A percentile compares a stretch with the other conserved stretches of the same genome.
These are phyloP conservation scores for Hansfordia pulvinata DNA, from an alignment of 2,329 filamentous ascomycete species.

Conservation along the genomic window DNA sequence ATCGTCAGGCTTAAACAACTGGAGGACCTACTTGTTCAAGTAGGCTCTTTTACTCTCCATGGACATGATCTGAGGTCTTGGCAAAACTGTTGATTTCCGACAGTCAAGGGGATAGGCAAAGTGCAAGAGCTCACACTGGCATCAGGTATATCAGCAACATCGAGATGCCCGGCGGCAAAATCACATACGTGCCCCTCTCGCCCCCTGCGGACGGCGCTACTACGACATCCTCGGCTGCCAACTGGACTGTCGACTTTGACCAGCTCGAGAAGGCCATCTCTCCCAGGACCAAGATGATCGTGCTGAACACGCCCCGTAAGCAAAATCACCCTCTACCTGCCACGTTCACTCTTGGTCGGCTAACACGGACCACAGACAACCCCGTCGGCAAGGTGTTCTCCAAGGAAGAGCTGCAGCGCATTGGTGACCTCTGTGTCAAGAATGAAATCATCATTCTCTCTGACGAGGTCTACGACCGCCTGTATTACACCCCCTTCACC, in stretches of 20 bases:
- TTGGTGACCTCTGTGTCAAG: slow-evolving; percentile 82
- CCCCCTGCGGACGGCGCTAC: slow-evolving; percentile 70
- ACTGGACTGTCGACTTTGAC: slow-evolving; percentile 80
- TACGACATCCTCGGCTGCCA: slow-evolving; percentile 69
- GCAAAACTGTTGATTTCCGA: no score
- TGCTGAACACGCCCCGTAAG: slow-evolving; percentile 60
- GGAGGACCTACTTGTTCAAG: no score
- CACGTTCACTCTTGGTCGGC: no score
- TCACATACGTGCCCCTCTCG: slow-evolving; percentile 90
- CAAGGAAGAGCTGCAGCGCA: slow-evolving; percentile 65
- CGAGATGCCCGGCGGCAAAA: slow-evolving; percentile 90
- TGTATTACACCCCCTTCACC: slow-evolving; percentile 93
- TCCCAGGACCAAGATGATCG: slow-evolving; percentile 87
- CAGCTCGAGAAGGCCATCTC: slow-evolving; percentile 74
- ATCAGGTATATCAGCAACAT: slow-evolving; percentile 86
- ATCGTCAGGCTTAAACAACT: no score
- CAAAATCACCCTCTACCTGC: no score
- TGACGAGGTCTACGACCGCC: slow-evolving; percentile 85
- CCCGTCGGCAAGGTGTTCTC: slow-evolving; percentile 94
- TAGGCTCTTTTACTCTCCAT: not conserved
- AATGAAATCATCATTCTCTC: slow-evolving; percentile 88
- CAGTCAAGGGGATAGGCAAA: no score
- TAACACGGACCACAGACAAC: slow-evolving; percentile 52
- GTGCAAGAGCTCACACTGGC: slow-evolving; percentile 1
- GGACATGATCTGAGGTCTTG: no score